Percentiles rank a stretch among this genome's conserved stretches.
Conservation (phyloP, 2,329 filamentous ascomycete genomes). For the Aspergillus chevalieri region DNA sequence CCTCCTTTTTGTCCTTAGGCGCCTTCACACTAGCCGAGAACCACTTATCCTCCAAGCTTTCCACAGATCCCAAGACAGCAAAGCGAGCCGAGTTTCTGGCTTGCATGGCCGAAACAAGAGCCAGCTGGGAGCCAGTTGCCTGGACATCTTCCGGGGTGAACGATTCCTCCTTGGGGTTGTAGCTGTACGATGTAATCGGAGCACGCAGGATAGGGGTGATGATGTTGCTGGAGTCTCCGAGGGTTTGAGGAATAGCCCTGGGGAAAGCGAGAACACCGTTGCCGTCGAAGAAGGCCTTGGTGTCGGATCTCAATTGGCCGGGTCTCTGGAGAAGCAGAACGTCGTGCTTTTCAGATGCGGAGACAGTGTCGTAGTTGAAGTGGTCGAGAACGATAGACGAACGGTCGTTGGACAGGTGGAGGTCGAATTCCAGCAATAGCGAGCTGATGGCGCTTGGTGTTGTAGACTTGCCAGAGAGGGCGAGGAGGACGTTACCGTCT, state of each 20-base stretch:
- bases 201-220: slow-evolving; percentile 77
- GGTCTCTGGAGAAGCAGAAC: slow-evolving; percentile 73
- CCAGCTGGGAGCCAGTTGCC: slow-evolving; percentile 74
- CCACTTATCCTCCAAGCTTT: slow-evolving; percentile 84
- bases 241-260: slow-evolving; percentile 68
- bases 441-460: slow-evolving; percentile 69
- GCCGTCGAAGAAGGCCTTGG: slow-evolving; percentile 72
- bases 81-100: slow-evolving; percentile 90
- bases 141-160: slow-evolving; percentile 73
- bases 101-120: slow-evolving; percentile 79
- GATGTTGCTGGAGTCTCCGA: slow-evolving; percentile 69
- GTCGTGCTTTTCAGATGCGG: slow-evolving; percentile 77
- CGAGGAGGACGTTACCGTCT: slow-evolving; percentile 83
- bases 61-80: slow-evolving; percentile 75
- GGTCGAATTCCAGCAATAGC: slow-evolving; percentile 80
- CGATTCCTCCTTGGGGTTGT: slow-evolving; percentile 82
- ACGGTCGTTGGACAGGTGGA: slow-evolving; percentile 78
- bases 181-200: slow-evolving; percentile 80
- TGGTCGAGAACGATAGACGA: slow-evolving; percentile 85
- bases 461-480: slow-evolving; percentile 66
- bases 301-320: slow-evolving; percentile 56
- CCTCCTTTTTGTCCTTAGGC: slow-evolving; percentile 46
- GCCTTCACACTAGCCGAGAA: slow-evolving; percentile 71
- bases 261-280: slow-evolving; percentile 73
- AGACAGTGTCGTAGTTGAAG: slow-evolving; percentile 80